Percentiles rank a stretch among this genome's conserved stretches.
phyloP scores from a whole-genome alignment of 345 rosid species.

The Schrenkiella parvula region DNA sequence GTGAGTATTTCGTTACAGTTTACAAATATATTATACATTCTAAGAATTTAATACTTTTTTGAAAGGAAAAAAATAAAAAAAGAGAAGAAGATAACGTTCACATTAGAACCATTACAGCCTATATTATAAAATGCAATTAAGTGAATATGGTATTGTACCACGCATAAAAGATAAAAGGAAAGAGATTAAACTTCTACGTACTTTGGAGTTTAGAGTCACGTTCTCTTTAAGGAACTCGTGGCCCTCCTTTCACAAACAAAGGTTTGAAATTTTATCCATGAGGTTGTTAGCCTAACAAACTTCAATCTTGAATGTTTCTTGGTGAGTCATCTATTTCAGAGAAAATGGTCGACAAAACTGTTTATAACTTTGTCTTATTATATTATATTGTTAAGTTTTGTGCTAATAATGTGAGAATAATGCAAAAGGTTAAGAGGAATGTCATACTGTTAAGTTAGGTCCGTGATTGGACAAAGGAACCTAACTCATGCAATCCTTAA shows the following conservation, averaged over 20 bases:
- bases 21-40: neutral
- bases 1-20: neutral
- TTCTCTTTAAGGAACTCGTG: slow-evolving; percentile 3
- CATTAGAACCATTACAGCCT: neutral
- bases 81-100: neutral
- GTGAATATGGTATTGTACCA: neutral
- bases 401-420: neutral
- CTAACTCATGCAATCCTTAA: slow-evolving; percentile 37
- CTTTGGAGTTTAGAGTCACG: slow-evolving; percentile 8
- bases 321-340: slow-evolving; percentile 25
- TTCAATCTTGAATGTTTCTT: slow-evolving; percentile 15
- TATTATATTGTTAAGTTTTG: neutral
- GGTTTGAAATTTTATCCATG: neutral
- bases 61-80: no score
- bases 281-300: slow-evolving; percentile 33
- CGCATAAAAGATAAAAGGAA: neutral
- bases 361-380: slow-evolving; percentile 21
- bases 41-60: neutral
- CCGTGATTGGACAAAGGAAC: slow-evolving; percentile 24
- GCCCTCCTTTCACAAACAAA: slow-evolving; percentile 1
- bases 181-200: neutral
- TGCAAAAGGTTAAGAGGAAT: slow-evolving; percentile 27
- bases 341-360: slow-evolving; percentile 19
- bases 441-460: slow-evolving; percentile 37
- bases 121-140: neutral